These are phyloP conservation scores for Lagenaria siceraria DNA, from an alignment of 306 rosid genomes.

Conservation along the genomic window DNA sequence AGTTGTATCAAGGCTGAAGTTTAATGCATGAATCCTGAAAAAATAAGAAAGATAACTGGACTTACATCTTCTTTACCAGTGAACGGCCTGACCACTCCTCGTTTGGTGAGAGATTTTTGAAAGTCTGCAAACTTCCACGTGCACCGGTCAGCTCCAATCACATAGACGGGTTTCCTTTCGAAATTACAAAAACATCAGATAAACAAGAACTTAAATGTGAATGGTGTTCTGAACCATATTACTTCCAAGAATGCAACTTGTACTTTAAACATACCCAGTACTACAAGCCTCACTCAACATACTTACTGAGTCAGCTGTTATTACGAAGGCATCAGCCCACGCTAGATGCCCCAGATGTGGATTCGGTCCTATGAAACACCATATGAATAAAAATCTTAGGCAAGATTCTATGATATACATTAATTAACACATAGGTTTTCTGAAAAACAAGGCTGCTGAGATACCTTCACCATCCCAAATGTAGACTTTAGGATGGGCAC, in stretches of 20 bases:
- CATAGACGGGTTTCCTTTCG: conserved; percentile 79
- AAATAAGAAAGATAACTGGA: conserved; percentile 11
- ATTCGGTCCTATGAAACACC: conserved; percentile 38
- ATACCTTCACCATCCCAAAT: conserved; percentile 93
- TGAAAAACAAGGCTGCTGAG: conserved; percentile 8
- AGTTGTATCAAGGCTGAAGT: background rate
- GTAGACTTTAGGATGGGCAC: conserved; percentile 55
- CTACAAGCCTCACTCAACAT: conserved; percentile 96
- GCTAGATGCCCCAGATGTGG: conserved; percentile 85
- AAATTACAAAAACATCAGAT: background rate
- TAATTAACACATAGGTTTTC: background rate
- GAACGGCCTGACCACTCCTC: conserved; percentile 57
- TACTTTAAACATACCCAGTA: conserved; percentile 56
- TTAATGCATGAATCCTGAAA: background rate
- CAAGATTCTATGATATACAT: background rate
- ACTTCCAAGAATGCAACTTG: background rate
- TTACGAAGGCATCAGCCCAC: conserved; percentile 81
- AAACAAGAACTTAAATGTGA: conserved; percentile 12
- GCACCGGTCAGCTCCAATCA: conserved; percentile 63
- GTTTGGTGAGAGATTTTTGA: conserved; percentile 51
- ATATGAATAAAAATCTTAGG: background rate
- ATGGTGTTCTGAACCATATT: background rate
- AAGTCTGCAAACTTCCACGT: conserved; percentile 88
- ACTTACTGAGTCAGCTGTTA: conserved; percentile 89
- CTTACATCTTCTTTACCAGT: conserved; percentile 77